phyloP scores from a whole-genome alignment of 2,329 filamentous ascomycete species.

The Fusarium brachygibbosum region DNA sequence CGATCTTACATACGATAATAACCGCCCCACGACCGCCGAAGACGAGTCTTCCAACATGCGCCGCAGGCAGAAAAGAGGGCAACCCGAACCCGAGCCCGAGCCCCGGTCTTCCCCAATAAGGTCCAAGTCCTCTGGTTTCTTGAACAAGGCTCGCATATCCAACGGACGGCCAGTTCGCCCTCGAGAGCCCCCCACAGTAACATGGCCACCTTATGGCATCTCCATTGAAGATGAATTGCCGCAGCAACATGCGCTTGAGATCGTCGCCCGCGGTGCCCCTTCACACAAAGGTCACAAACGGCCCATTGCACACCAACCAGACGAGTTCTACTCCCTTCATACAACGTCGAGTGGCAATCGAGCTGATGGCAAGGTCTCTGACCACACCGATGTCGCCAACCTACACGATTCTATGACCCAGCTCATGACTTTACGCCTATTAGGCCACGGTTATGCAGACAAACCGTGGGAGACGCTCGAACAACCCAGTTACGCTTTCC shows the following conservation, averaged over 20 bases:
- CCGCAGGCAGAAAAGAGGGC: conserved; percentile 59
- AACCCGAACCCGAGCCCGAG: conserved; percentile 49
- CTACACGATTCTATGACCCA: conserved; percentile 69
- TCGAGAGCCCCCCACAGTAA: conserved; percentile 57
- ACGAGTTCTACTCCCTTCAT: conserved; percentile 69
- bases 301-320: conserved; percentile 66
- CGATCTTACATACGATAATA: conserved; percentile 46
- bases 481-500: conserved; percentile 78
- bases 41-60: conserved; percentile 50
- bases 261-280: conserved; percentile 71
- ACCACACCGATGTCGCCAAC: conserved; percentile 62
- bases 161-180: conserved; percentile 41
- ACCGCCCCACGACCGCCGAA: conserved; percentile 38
- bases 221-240: conserved; percentile 64
- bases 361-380: conserved; percentile 55
- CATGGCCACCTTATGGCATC: conserved; percentile 70
- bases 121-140: conserved; percentile 32
- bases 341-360: conserved; percentile 63
- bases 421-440: conserved; percentile 68
- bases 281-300: conserved; percentile 68
- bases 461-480: conserved; percentile 79
- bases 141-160: conserved; percentile 33
- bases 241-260: conserved; percentile 67
- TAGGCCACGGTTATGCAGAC: conserved; percentile 58
- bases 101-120: conserved; percentile 32